Base-by-base conservation (phyloP, 2,329 filamentous ascomycete species). In the Cladosporium austrohemisphaericum region DNA sequence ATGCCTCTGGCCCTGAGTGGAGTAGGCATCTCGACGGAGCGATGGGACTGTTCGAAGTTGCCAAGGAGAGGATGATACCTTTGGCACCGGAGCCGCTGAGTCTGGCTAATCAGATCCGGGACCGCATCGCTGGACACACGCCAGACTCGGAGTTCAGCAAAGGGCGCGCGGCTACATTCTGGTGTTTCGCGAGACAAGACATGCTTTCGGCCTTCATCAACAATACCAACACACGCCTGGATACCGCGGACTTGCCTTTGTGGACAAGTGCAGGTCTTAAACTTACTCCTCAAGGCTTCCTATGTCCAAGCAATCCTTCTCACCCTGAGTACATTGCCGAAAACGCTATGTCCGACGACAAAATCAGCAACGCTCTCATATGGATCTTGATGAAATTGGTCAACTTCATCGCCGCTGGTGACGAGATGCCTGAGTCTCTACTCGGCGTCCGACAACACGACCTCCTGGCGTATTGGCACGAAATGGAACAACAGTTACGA, bases 331-430 rank as follows among this genome's bases (percentile, higher is more conserved):
- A 59, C 32, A 31, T 31, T 13, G 49, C 73, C 56, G 65, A 77
- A 55, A 63, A 65, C 47, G 65, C 73, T 9, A 81, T 83, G 73
- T 73, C 75, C 50, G 81, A 85, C 64, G 83, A 85, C 53, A 72
- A 82, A 52, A 78, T 83, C 46, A 78, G 76, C 32, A 85, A 86
- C 57, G 77, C 79, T 0, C 63, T 86, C 3, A 76, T 84, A 5
- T 86, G 81, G 81, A 74, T 86, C 7, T 71, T 83, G 51, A 78
- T 80, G 5, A 85, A 85, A 57, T 76, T 85, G 4, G 76, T 84
- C 44, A 85, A 86, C 59, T 84, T 79, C 60, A 77, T 84, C 49
- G 79, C 76, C 1, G 72, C 74, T 1, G 78, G 77, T 1, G 79
- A 81, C 50, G 73, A 75, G 3, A 66, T 79, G 2, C 60, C 63